phyloP scores from a whole-genome alignment of 495 filamentous ascomycete genomes.

The Podospora anserina region DNA sequence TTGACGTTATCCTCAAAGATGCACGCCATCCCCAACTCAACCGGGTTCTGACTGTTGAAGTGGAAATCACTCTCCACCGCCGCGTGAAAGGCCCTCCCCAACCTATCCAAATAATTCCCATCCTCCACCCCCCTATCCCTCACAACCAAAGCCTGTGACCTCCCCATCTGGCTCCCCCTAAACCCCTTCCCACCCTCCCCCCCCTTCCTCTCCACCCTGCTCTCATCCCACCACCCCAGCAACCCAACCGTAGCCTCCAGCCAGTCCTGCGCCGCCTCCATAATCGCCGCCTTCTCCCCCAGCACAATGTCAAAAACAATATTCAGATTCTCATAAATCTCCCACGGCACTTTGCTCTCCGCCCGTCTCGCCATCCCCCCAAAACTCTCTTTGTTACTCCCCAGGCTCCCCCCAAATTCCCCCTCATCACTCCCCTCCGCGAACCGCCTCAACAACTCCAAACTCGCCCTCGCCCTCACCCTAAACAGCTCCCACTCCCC shows the following conservation, averaged over 20 bases:
- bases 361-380: conserved; percentile 66
- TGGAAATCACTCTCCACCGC: conserved; percentile 54
- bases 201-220: conserved; percentile 23
- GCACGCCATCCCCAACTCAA: conserved; percentile 76
- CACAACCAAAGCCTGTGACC: conserved; percentile 42
- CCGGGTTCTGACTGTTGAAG: conserved; percentile 64
- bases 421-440: conserved; percentile 63
- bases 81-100: conserved; percentile 48
- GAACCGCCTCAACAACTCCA: conserved; percentile 65
- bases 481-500: conserved; percentile 77
- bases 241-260: conserved; percentile 77
- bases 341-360: conserved; percentile 79
- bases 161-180: conserved; percentile 33
- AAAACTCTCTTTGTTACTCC: conserved; percentile 36
- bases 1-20: conserved; percentile 74
- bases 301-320: conserved; percentile 72
- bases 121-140: conserved; percentile 21
- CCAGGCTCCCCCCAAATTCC: conserved; percentile 37
- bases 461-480: conserved; percentile 60
- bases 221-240: conserved; percentile 85
- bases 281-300: conserved; percentile 65
- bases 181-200: conserved; percentile 42
- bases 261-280: conserved; percentile 74
- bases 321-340: conserved; percentile 74
- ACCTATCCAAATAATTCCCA: conserved; percentile 46